Base-by-base conservation (phyloP, 192 early-diverging fungal genomes). In the Coemansia sp. region DNA sequence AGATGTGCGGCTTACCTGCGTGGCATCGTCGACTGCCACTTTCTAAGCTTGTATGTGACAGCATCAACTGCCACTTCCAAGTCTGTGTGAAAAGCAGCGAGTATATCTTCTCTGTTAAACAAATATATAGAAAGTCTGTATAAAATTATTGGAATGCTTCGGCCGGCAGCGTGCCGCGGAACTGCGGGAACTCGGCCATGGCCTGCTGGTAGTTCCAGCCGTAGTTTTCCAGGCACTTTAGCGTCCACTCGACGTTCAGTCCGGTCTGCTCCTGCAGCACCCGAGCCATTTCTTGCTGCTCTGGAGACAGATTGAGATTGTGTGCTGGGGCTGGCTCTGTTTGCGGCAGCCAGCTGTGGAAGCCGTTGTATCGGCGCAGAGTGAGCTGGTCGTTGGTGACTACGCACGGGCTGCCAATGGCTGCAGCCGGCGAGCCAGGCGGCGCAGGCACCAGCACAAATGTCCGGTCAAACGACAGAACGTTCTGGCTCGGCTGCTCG, bases 1-100 rank as follows among this genome's bases (percentile, higher is more conserved):
- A 22, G 86, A 84, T 43, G 79, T 82, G 53, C 73, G 88, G 61
- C 68, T 87, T 14, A 89, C 86, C 13, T 87, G 85, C 32, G 67
- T 83, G 13, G 51, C 60, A 18, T 60, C 57, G 0, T 78, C 81
- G 9, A 73, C 54, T 47, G 69, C 59, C 14, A 39, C 43, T 57
- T 72, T 64, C 35, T 61, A 66, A 55, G n/a, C 43, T 12, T 45
- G n/a, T 45, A 2, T 45, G 14, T 45, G 43, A 14, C n/a, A 12
- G 32, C n/a, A 12, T 27, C 18, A 4, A 20, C 26, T 22, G 52
- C 26, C 13, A 13, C 26, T 23, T 32, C 37, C 4, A 23, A n/a
- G 18, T 0, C 20, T 13, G 11, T 57, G n/a, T 57, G n/a, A 8
- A 38, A n/a, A 35, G 19, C n/a, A 57, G 24, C 29, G 29, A 32